phyloP scores from a whole-genome alignment of 2,329 filamentous ascomycete genomes.

The Diaporthe sp. region DNA sequence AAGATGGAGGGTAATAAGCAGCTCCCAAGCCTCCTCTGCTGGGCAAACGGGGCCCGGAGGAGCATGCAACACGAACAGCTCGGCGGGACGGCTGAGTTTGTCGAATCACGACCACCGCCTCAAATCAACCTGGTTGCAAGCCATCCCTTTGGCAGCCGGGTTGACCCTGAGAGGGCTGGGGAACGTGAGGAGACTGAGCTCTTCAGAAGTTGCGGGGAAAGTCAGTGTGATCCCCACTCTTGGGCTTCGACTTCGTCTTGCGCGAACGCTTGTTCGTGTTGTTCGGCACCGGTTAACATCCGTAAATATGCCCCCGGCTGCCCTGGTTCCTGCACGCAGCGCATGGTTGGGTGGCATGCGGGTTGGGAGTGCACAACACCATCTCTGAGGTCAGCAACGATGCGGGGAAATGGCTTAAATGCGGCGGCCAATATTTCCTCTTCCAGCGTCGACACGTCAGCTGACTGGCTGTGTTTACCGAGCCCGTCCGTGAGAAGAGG shows the following conservation, averaged over 20 bases:
- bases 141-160: background rate
- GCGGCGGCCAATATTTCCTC: conserved; percentile 18
- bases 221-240: background rate
- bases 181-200: background rate
- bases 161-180: background rate
- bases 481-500: conserved; percentile 1
- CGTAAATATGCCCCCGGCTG: background rate
- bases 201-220: background rate
- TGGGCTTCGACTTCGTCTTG: background rate
- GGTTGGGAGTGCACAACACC: background rate
- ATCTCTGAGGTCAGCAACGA: background rate
- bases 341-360: background rate
- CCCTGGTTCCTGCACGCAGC: conserved; percentile 14
- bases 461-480: background rate
- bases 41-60: background rate
- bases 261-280: background rate
- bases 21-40: background rate
- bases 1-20: conserved; percentile 9
- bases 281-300: background rate
- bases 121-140: background rate
- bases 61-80: conserved; percentile 4
- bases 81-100: background rate
- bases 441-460: conserved; percentile 20
- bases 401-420: conserved; percentile 13
- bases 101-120: conserved; percentile 4